Conservation (phyloP, 2,329 filamentous ascomycete species). For the Diplodia mutila region DNA sequence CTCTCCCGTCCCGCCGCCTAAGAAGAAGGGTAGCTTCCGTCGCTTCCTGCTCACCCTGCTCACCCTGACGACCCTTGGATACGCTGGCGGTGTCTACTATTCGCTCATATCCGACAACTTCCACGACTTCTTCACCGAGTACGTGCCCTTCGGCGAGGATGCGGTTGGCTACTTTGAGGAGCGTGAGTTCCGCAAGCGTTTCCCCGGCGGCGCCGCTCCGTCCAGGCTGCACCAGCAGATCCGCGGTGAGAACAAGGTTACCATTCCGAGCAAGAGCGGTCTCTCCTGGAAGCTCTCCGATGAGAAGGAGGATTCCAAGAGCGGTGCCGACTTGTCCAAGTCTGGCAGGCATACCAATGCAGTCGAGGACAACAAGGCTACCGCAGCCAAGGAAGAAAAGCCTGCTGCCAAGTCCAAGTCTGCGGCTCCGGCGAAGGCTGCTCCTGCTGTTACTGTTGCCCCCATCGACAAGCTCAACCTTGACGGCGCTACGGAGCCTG, state of each 20-base stretch:
- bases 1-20: conserved; percentile 50
- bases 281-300: conserved; percentile 78
- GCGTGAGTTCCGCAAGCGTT: conserved; percentile 86
- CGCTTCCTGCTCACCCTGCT: conserved; percentile 77
- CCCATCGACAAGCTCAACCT: conserved; percentile 80
- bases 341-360: conserved; percentile 66
- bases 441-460: conserved; percentile 42
- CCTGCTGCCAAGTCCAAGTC: conserved; percentile 27
- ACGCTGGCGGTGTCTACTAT: conserved; percentile 88
- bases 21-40: conserved; percentile 70
- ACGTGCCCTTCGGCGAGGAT: conserved; percentile 91
- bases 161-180: conserved; percentile 95
- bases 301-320: conserved; percentile 43
- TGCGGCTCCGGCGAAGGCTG: conserved; percentile 28
- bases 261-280: conserved; percentile 82
- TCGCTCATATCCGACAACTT: conserved; percentile 95
- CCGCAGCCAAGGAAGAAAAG: conserved; percentile 38
- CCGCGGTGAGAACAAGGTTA: conserved; percentile 69
- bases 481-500: conserved; percentile 76
- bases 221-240: conserved; percentile 51
- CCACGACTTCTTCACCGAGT: conserved; percentile 99
- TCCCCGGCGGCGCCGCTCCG: conserved; percentile 54
- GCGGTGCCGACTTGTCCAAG: conserved; percentile 44
- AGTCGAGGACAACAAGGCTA: conserved; percentile 47
- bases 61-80: conserved; percentile 75